Evolutionary conservation across 2,329 filamentous ascomycete genomes (phyloP), one percentile per base, ranked within the genome.

Genomic region (Arthrobotrys entomopaga): DNA sequence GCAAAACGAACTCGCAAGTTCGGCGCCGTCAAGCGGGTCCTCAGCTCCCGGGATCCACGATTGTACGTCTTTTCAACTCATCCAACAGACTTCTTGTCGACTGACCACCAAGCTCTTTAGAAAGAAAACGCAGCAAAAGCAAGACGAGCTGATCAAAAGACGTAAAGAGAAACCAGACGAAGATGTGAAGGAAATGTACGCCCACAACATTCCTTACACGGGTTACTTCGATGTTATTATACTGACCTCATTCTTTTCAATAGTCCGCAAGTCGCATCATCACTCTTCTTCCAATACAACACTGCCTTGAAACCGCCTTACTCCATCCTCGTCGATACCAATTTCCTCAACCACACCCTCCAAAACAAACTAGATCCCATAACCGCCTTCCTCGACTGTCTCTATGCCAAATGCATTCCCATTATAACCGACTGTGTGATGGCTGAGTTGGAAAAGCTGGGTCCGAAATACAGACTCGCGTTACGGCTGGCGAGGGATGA

Each of bases 1-100:
- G 88, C 89, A 76, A 97, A 96, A 85, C 92, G 89, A 82, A 96
- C 92, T 61, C 89, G 93, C 84, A 97, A 97, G 84, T 98, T 97
- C 82, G 94, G 89, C 57, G 84, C 86, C 82, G 88, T 93, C 80
- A 96, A 97, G 84, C 86, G 92, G 78, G 84, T 97, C 61, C 93
- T 97, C 78, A 89, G 91, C 56, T 88, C 91, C 80, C 88, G 89
- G 70, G 93, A 98, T 84, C 88, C 87, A 52, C 86, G 93, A 66
- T 85, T 96, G 81, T 81, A 77, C 38, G 79, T 79, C 19, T 11
- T n/a, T 65, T 76, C 34, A 60, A 50, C 46, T 16, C 5, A 13
- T 34, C 13, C 24, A 15, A 15, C 64, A 15, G n/a, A 34, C 29
- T n/a, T 16, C 22, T 73, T 11, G 61, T 48, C 15, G 34, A 46